Percentiles rank a stretch among this genome's conserved stretches.
Evolutionary conservation across 306 rosid species (phyloP).

Genomic region (Medicago truncatula): DNA sequence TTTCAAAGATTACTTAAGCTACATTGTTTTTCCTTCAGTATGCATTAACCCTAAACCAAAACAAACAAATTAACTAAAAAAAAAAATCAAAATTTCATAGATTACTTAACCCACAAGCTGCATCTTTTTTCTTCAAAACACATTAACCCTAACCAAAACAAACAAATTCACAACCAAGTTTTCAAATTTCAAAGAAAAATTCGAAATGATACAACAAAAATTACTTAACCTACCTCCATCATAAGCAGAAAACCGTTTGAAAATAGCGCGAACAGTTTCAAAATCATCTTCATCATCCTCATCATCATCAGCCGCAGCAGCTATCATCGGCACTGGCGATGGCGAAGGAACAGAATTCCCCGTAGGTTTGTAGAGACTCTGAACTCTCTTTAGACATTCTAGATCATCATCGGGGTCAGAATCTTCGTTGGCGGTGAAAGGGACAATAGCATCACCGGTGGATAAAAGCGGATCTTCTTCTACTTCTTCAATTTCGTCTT

Average conservation of each 20-base stretch:
- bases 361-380: constrained; percentile 54
- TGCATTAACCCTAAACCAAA: too few species aligned
- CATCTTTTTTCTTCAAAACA: neutral
- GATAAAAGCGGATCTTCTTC: constrained; percentile 39
- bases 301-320: constrained; percentile 48
- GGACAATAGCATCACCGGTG: constrained; percentile 35
- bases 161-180: neutral
- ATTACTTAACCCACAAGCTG: constrained; percentile 7
- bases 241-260: constrained; percentile 61
- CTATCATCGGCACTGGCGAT: neutral
- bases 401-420: constrained; percentile 54
- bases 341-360: constrained; percentile 43
- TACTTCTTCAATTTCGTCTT: neutral
- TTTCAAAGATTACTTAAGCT: too few species aligned
- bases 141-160: neutral
- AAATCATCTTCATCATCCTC: constrained; percentile 70
- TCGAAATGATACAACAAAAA: neutral
- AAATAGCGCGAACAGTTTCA: constrained; percentile 64
- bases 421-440: constrained; percentile 10
- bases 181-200: neutral
- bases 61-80: neutral
- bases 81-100: neutral
- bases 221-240: constrained; percentile 46
- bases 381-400: constrained; percentile 55
- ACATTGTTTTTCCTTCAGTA: too few species aligned